Conservation (phyloP, 148 eudicot species). For the Nyssa sinensis region DNA sequence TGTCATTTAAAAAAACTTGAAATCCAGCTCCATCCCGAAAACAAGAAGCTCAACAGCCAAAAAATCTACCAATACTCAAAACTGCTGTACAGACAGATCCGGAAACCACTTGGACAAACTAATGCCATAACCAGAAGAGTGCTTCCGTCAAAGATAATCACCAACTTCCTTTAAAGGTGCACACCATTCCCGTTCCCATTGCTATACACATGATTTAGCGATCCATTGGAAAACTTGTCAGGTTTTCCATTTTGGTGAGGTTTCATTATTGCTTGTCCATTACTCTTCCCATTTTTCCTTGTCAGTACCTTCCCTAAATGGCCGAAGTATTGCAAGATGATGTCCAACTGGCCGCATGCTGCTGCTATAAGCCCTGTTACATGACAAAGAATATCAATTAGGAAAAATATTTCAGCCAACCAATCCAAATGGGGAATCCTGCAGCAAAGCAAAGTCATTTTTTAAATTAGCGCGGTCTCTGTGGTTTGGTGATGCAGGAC, state of each 20-base stretch:
- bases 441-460: not conserved
- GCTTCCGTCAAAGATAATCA: not conserved
- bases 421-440: not conserved
- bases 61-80: not conserved
- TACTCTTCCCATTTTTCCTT: conserved; percentile 28
- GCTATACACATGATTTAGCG: conserved; percentile 31
- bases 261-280: conserved; percentile 24
- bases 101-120: not conserved
- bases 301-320: conserved; percentile 18
- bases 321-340: conserved; percentile 18
- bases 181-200: conserved; percentile 57
- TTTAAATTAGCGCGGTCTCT: not conserved
- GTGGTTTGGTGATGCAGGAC: too few species aligned
- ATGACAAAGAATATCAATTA: not conserved
- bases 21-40: too few species aligned
- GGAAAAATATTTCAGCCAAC: not conserved
- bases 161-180: conserved; percentile 26
- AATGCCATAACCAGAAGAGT: not conserved
- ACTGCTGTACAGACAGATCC: not conserved
- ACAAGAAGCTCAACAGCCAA: not conserved
- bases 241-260: conserved; percentile 19
- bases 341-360: conserved; percentile 63
- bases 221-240: conserved; percentile 25
- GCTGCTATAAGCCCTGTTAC: conserved; percentile 67
- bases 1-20: too few species aligned